These are phyloP conservation scores for Anthostomella pinea DNA, from an alignment of 2,329 filamentous ascomycete genomes.

Conservation along the genomic window DNA sequence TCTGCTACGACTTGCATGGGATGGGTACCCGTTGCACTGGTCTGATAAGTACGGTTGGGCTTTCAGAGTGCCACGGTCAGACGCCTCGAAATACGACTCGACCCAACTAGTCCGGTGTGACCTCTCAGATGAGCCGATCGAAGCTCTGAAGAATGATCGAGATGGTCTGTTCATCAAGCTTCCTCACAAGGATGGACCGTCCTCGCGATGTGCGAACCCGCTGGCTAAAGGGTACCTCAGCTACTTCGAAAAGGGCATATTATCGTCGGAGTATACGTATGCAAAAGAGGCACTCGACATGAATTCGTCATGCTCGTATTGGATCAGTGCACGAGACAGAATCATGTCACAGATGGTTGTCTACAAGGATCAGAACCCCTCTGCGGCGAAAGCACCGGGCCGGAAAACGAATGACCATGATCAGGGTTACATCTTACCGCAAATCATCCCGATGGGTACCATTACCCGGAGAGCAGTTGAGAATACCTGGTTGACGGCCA, in stretches of 20 bases:
- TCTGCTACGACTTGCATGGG: constrained; percentile 81
- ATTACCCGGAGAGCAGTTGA: constrained; percentile 92
- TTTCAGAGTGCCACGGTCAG: constrained; percentile 67
- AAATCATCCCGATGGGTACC: constrained; percentile 97
- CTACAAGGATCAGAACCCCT: constrained; percentile 69
- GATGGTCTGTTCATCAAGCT: constrained; percentile 80
- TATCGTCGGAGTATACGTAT: constrained; percentile 84
- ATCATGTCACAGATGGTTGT: constrained; percentile 97
- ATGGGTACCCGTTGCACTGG: constrained; percentile 87
- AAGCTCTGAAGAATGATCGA: constrained; percentile 62
- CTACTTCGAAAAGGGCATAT: constrained; percentile 85
- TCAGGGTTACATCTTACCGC: constrained; percentile 85
- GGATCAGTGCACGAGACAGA: constrained; percentile 92
- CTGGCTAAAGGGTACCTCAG: constrained; percentile 86
- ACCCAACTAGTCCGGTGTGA: constrained; percentile 73
- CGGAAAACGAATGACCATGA: constrained; percentile 22
- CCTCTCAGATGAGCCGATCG: constrained; percentile 71
- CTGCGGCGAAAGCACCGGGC: constrained; percentile 19
- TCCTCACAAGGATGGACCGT: constrained; percentile 91
- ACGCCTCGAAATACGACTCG: constrained; percentile 63
- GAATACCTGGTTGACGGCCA: constrained; percentile 97
- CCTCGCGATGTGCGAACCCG: constrained; percentile 78
- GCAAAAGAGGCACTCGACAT: constrained; percentile 95
- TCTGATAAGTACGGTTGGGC: constrained; percentile 92
- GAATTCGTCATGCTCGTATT: constrained; percentile 98